Evolutionary conservation across 345 rosid genomes (phyloP), one percentile per base, ranked within the genome.

Genomic region (Eucalyptus caleyi): DNA sequence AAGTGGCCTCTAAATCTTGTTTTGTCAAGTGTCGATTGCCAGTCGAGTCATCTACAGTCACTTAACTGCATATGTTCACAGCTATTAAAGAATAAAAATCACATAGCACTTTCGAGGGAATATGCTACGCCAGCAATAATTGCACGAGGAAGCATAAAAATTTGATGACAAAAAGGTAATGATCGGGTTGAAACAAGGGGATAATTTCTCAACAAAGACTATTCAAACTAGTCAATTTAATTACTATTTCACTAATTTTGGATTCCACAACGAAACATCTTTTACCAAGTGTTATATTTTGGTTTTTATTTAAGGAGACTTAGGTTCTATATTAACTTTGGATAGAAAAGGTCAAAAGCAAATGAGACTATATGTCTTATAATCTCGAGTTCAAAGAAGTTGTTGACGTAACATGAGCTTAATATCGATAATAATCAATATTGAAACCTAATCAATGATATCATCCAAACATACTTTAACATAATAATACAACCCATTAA

Each of bases 181-280:
- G 13, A 5, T 69, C 24, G 26, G 44, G 24, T 18, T 34, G 44
- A 69, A 69, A 69, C 19, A 69, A 69, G 42, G 44, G 13, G 42
- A 6, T 67, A 67, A 67, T 14, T 16, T 37, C 80, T 8, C 11
- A 0, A 16, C 21, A 34, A 69, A 69, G 81, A 32, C 44, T 69
- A 69, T 18, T 65, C 77, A 15, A 18, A n/a, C 42, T 32, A 34
- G 3, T 69, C 81, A 69, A 16, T 69, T 69, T 69, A 69, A 51
- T 51, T 51, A 51, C 56, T 7, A 18, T 51, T 51, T 51, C 23
- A 16, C 23, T 0, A 51, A 18, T 18, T 51, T 51, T 18, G 56
- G 1, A 51, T 51, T 1, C 23, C 4, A 0, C 0, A 18, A 51
- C 9, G 1, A 7, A 51, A 51, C 18, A 51, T 51, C 56, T 51